phyloP scores from a whole-genome alignment of 129 eudicot genomes.

The Centella asiatica region DNA sequence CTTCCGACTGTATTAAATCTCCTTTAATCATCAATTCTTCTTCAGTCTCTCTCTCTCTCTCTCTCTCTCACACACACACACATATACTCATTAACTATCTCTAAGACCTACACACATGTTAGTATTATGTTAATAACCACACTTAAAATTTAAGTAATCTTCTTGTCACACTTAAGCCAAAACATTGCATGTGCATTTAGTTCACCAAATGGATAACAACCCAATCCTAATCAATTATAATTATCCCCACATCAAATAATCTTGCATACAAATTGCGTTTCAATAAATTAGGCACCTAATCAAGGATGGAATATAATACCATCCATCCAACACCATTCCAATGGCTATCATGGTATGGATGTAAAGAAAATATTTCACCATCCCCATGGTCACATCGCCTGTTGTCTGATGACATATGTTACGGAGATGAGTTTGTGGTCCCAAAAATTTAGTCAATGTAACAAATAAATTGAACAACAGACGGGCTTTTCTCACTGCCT shows the following conservation, averaged over 20 bases:
- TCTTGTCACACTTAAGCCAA: slow-evolving; percentile 26
- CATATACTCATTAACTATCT: too few species aligned
- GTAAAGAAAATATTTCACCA: slow-evolving; percentile 26
- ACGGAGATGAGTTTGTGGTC: slow-evolving; percentile 24
- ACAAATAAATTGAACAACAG: slow-evolving; percentile 18
- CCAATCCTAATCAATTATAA: slow-evolving; percentile 29
- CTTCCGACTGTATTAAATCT: too few species aligned
- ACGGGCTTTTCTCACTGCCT: slow-evolving; percentile 19
- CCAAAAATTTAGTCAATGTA: slow-evolving; percentile 26
- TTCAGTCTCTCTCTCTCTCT: neutral
- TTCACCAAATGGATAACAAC: slow-evolving; percentile 43
- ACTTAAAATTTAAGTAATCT: slow-evolving; percentile 21
- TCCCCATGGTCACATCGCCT: slow-evolving; percentile 28
- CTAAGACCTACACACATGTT: too few species aligned
- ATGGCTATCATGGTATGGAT: slow-evolving; percentile 27
- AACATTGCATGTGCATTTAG: slow-evolving; percentile 64
- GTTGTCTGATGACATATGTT: neutral
- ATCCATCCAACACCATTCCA: slow-evolving; percentile 27
- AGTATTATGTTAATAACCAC: neutral
- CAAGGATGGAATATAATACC: slow-evolving; percentile 32
- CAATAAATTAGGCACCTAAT: slow-evolving; percentile 14
- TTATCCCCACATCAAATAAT: slow-evolving; percentile 26
- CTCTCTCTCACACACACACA: neutral
- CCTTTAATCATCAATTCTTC: neutral
- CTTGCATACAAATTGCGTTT: slow-evolving; percentile 27